Evolutionary conservation across 495 filamentous ascomycete genomes (phyloP), one percentile per base, ranked within the genome.

Genomic region (Achaetomiella virescens): DNA sequence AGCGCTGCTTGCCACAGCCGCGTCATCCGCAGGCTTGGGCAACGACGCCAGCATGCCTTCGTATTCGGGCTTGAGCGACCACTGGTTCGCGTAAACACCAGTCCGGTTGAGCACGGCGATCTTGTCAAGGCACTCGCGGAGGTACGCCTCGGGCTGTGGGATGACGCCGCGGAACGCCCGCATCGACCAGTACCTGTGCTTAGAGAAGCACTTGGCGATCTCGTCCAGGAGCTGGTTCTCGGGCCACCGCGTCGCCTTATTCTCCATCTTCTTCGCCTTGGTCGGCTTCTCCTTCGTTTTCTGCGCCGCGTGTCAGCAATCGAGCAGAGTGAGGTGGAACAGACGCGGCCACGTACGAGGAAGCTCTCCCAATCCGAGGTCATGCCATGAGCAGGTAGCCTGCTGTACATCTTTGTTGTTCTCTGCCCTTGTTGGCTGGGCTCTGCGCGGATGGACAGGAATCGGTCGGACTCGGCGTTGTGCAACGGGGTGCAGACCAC

Each of bases 131-230:
- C 82, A 85, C 68, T 95, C 81, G 57, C 90, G 90, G 46, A 98
- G 82, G 68, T 90, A 98, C 5, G 86, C 85, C 66, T 98, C 93
- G 0, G 93, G 93, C 73, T 98, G 93, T 48, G 81, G 75, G 31
- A 91, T 78, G 58, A 75, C 70, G 20, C 78, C 73, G 57, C 88
- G 87, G 60, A 98, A 80, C 0, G 82, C 80, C 62, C 87, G 91
- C 75, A 97, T 86, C 17, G 87, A 80, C 92, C 92, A 97, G 71
- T 91, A 97, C 50, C 81, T 81, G 76, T 86, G 95, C 48, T 84
- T 70, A 31, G 83, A 79, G 81, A 97, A 98, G 65, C 83, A 87
- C 15, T 75, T 68, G 74, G 89, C 90, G 55, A 98, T 84, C 40
- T 75, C 74, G 68, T 97, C 90, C 72, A 95, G 70, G 36, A 98